Percentiles rank a stretch among this genome's conserved stretches.
Evolutionary conservation across 768 basidiomycete genomes (phyloP).

Genomic region (Cystofilobasidium capitatum): DNA sequence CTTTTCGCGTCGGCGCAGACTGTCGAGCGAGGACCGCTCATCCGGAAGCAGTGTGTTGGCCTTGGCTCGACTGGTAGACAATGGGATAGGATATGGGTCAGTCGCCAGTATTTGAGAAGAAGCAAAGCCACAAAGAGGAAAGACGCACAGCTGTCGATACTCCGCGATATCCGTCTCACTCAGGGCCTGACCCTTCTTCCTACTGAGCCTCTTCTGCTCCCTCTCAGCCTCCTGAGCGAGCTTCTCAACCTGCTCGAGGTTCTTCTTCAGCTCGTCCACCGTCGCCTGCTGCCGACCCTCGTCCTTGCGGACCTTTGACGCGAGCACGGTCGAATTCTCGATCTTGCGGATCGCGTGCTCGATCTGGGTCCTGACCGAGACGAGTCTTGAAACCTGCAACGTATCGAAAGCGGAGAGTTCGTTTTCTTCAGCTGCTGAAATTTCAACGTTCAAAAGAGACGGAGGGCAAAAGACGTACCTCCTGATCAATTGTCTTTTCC

Average conservation of each 20-base stretch:
- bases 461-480: slow-evolving; percentile 44
- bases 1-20: slow-evolving; percentile 72
- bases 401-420: neutral
- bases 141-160: slow-evolving; percentile 65
- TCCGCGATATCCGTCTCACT: slow-evolving; percentile 76
- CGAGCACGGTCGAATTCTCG: slow-evolving; percentile 56
- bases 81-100: neutral
- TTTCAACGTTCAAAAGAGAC: neutral
- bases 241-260: slow-evolving; percentile 56
- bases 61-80: slow-evolving; percentile 56
- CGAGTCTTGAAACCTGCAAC: slow-evolving; percentile 70
- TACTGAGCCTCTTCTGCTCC: slow-evolving; percentile 59
- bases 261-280: slow-evolving; percentile 48
- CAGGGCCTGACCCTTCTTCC: slow-evolving; percentile 60
- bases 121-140: neutral
- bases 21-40: slow-evolving; percentile 77
- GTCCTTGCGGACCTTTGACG: slow-evolving; percentile 57
- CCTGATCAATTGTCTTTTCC: slow-evolving; percentile 76
- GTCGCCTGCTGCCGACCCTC: slow-evolving; percentile 39
- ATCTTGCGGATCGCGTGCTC: slow-evolving; percentile 71
- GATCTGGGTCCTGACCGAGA: slow-evolving; percentile 76
- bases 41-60: slow-evolving; percentile 71
- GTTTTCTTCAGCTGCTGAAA: neutral
- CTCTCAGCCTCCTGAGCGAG: slow-evolving; percentile 73
- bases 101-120: neutral